Base-by-base conservation (phyloP, 345 rosid genomes). In the Anastatica hierochuntica region DNA sequence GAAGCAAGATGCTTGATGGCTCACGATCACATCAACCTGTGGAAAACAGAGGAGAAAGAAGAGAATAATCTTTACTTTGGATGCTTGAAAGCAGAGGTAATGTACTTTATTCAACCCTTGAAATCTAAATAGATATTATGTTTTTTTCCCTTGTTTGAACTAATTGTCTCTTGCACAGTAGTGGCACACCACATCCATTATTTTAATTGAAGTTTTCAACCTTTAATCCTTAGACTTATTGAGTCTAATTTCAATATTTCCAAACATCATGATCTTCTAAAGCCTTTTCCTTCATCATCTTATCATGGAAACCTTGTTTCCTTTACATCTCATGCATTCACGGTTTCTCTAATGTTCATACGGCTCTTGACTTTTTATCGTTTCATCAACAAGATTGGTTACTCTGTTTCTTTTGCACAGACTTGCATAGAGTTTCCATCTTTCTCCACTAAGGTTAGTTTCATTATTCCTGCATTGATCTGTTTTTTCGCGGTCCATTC, bases 161-260 rank as follows among this genome's bases (percentile, higher is more conserved):
- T 20, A 48, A 63, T 63, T 24, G 45, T 42, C 40, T 39, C 40
- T 37, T 66, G 26, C 41, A 39, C 5, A 8, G 56, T 63, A 55
- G 68, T 62, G 64, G 63, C 38, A 47, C 55, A 49, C 68, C 68
- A 69, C 73, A 57, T 49, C 15, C 56, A 52, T 67, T 67, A 67
- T 60, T 59, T 51, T 60, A 57, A 36, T 60, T 14, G 38, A 44
- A 44, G 19, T 35, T 52, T 65, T 52, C 63, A 68, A 62, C 43
- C 37, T 62, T 54, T 54, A 43, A 53, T 46, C 21, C 13, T 8
- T 40, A 52, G 61, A 67, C 60, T 58, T 31, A 2, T n/a, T 29
- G 40, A 29, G 19, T 43, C 43, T 58, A 24, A 42, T 57, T 24
- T 42, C 63, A 43, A 50, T 6, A 5, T 37, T 56, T 33, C 13